Evolutionary conservation across 148 eudicot genomes (phyloP).

Genomic region (Camellia japonica): DNA sequence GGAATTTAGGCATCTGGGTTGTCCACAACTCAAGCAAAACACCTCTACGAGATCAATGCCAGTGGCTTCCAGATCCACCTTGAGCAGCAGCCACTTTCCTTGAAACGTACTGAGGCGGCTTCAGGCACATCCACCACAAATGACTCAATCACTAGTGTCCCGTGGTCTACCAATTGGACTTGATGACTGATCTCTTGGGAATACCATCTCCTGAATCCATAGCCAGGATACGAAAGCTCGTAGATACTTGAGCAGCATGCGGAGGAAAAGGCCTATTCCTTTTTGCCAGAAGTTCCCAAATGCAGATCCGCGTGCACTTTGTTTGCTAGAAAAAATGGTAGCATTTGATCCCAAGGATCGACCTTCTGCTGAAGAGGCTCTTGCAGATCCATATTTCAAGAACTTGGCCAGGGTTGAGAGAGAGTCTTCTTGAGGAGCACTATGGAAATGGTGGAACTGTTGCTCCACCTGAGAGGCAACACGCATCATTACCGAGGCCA

Average conservation of each 20-base stretch:
- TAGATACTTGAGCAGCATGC: constrained; percentile 87
- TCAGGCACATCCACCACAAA: no score
- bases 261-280: constrained; percentile 76
- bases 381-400: constrained; percentile 89
- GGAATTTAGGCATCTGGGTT: background rate
- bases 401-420: constrained; percentile 82
- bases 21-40: background rate
- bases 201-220: constrained; percentile 84
- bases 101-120: constrained; percentile 59
- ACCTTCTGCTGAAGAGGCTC: constrained; percentile 94
- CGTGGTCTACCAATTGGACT: constrained; percentile 89
- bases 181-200: constrained; percentile 85
- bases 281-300: constrained; percentile 78
- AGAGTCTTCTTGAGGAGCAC: constrained; percentile 90
- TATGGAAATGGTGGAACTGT: constrained; percentile 80
- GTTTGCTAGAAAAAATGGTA: constrained; percentile 76
- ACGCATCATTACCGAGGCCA: constrained; percentile 86
- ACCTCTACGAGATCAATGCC: constrained; percentile 46
- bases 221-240: constrained; percentile 85
- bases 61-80: constrained; percentile 63
- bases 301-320: constrained; percentile 79
- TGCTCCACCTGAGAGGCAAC: constrained; percentile 87
- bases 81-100: constrained; percentile 78
- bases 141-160: no score
- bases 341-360: constrained; percentile 96